Evolutionary conservation across 2,329 filamentous ascomycete genomes (phyloP).

Genomic region (Phialophora tarda): DNA sequence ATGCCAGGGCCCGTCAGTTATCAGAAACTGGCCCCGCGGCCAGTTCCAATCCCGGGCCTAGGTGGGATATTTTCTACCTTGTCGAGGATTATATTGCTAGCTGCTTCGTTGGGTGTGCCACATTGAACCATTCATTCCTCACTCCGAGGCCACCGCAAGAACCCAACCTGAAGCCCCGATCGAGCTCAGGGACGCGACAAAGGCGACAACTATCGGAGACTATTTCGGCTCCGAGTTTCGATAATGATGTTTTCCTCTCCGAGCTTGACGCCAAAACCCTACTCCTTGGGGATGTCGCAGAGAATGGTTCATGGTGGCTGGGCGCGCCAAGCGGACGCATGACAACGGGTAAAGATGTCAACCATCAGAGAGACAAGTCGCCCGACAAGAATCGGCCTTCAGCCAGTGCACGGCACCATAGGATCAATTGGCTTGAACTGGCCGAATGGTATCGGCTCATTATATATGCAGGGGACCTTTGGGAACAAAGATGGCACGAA

Average conservation of each 20-base stretch:
- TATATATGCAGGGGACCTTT: conserved; percentile 69
- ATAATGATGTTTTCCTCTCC: conserved; percentile 53
- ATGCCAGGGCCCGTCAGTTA: conserved; percentile 8
- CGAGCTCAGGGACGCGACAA: conserved; percentile 41
- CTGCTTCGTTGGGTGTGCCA: conserved; percentile 71
- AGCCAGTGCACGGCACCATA: conserved; percentile 66
- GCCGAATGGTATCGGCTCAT: conserved; percentile 76
- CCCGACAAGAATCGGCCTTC: conserved; percentile 44
- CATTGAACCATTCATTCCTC: conserved; percentile 77
- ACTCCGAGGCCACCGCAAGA: conserved; percentile 55
- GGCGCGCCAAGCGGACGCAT: conserved; percentile 56
- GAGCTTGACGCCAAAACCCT: conserved; percentile 77
- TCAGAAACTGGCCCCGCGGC: conserved; percentile 3
- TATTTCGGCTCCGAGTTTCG: conserved; percentile 37
- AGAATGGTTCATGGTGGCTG: conserved; percentile 84
- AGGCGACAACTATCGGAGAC: conserved; percentile 44
- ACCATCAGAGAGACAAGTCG: conserved; percentile 46
- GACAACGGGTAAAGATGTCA: conserved; percentile 40
- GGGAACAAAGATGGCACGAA: conserved; percentile 66
- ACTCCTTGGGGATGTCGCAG: conserved; percentile 74
- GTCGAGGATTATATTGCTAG: conserved; percentile 77
- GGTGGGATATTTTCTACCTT: conserved; percentile 66
- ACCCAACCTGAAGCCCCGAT: conserved; percentile 45
- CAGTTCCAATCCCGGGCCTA: background rate
- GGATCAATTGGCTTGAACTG: conserved; percentile 75